A percentile compares a stretch with the other conserved stretches of the same genome.
These are phyloP conservation scores for Monosporascus sp. DNA, from an alignment of 2,329 filamentous ascomycete species.

Conservation along the genomic window DNA sequence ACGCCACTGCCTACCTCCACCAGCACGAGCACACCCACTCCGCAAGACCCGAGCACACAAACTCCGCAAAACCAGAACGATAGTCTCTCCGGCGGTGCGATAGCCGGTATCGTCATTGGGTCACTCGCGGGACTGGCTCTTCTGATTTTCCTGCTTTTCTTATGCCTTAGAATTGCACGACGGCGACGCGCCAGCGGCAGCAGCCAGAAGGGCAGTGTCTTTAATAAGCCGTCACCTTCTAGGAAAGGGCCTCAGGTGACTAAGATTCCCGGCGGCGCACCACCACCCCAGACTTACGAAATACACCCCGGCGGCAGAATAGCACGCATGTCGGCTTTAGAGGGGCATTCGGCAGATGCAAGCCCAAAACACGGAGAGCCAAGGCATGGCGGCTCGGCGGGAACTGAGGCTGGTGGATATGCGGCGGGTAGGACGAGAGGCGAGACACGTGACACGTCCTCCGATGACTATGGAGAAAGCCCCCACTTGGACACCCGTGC, in stretches of 20 bases:
- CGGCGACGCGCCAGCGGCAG: conserved; percentile 37
- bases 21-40: conserved; percentile 28
- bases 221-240: conserved; percentile 85
- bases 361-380: conserved; percentile 46
- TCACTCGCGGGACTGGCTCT: conserved; percentile 66
- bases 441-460: conserved; percentile 48
- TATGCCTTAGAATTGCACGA: conserved; percentile 54
- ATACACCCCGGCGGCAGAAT: conserved; percentile 83
- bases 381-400: conserved; percentile 43
- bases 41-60: conserved; percentile 12
- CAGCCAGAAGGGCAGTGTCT: conserved; percentile 66
- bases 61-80: conserved; percentile 20
- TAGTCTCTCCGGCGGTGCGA: conserved; percentile 72
- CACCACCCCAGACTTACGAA: conserved; percentile 55
- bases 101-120: conserved; percentile 87
- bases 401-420: conserved; percentile 45
- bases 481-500: conserved; percentile 61
- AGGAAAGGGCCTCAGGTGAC: conserved; percentile 42
- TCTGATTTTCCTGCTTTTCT: conserved; percentile 63
- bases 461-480: conserved; percentile 67
- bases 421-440: conserved; percentile 39
- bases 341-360: conserved; percentile 63
- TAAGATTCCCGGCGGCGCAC: conserved; percentile 26
- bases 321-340: conserved; percentile 90
- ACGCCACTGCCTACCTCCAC: conserved; percentile 42